These are phyloP conservation scores for Ballota nigra DNA, from an alignment of 257 asterid species.

Conservation along the genomic window DNA sequence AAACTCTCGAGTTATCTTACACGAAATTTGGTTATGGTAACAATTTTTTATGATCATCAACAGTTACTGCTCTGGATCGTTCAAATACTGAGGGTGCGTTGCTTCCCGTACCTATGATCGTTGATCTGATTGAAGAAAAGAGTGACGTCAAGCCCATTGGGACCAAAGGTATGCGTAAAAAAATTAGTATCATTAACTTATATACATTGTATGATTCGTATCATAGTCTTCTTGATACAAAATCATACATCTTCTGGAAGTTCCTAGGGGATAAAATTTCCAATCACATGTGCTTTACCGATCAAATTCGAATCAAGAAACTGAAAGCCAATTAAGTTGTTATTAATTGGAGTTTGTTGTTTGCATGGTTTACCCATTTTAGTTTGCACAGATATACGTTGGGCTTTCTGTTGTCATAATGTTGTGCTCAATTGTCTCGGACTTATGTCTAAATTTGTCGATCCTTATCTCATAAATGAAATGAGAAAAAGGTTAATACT, in stretches of 20 bases:
- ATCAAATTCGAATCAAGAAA: background rate
- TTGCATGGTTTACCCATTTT: background rate
- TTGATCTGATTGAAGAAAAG: conserved; percentile 38
- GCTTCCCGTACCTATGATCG: conserved; percentile 68
- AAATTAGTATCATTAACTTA: background rate
- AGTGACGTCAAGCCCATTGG: conserved; percentile 33
- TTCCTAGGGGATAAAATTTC: no score
- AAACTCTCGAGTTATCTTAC: background rate
- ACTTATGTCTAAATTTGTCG: background rate
- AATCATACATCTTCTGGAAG: background rate
- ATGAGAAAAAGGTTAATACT: background rate
- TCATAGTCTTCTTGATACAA: background rate
- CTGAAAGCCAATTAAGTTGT: background rate
- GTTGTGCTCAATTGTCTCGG: background rate
- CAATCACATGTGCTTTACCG: background rate
- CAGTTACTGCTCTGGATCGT: conserved; percentile 93
- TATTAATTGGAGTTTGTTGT: background rate
- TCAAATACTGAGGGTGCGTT: conserved; percentile 75
- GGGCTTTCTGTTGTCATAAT: background rate
- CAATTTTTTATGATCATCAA: conserved; percentile 18
- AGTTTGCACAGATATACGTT: background rate
- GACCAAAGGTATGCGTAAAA: conserved; percentile 49
- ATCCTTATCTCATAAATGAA: background rate
- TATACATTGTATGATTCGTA: background rate
- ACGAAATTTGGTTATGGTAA: conserved; percentile 12